Base-by-base conservation (phyloP, 2,329 filamentous ascomycete species). In the Malbranchea cinnamomea region DNA sequence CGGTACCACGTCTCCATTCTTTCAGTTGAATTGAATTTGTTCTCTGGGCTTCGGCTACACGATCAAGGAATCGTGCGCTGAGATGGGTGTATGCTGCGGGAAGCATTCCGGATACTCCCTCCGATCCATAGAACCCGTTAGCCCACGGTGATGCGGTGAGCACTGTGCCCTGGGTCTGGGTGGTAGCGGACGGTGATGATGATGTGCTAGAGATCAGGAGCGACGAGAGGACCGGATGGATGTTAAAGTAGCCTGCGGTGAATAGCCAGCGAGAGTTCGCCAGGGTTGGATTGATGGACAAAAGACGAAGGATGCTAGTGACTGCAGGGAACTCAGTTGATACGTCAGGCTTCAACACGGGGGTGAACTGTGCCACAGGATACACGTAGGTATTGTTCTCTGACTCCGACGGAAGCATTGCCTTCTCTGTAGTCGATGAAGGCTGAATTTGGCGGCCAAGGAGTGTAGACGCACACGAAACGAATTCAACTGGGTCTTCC, bases 211-310 rank as follows among this genome's bases (percentile, higher is more conserved):
- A 63, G 18, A 98, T 72, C 0, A 98, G 65, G 1, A 93, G 68
- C 22, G 75, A 70, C 2, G 81, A 85, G 12, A 95, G 70, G 3
- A 76, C 74, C 0, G 84, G 78, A 5, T 84, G 84, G 33, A 92
- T 92, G 59, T 98, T 98, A 62, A 98, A 98, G 59, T 98, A 98
- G 30, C 89, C 89, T 0, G 89, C 89, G 1, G 89, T 95, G 53
- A 98, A 95, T 0, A 83, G 89, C 89, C 89, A 98, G 9, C 73
- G 77, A 0, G 79, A 80, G 19, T 71, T 67, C 6, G 64, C 59
- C 44, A 82, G 79, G 4, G 65, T 58, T 4, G 53, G 41, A 0
- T 78, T 67, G 0, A 54, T 57, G 0, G 76, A 66, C 3, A 94
- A 66, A 1, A 68, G 69, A 24, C 68, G 67, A 3, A 95, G 67